Evolutionary conservation across 768 basidiomycete species (phyloP), one percentile per base, ranked within the genome.

Genomic region (Mycena amicta): DNA sequence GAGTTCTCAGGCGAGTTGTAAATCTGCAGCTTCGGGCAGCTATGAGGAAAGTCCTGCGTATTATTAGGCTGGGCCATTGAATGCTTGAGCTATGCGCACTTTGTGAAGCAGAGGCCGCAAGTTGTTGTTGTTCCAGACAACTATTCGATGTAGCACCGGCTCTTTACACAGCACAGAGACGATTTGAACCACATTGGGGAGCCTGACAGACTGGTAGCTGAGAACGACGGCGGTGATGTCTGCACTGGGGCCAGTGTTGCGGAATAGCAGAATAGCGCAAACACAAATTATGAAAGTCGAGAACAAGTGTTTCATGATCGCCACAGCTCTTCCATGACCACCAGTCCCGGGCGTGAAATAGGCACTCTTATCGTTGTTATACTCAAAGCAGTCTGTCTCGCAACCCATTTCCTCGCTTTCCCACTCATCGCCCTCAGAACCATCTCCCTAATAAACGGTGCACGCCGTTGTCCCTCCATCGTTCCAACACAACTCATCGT

Each of bases 291-390:
- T 49, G 22, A 28, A 5, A 12, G 47, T 49, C 22, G 47, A 27
- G 47, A 49, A n/a, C 47, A 25, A 23, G 22, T n/a, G 43, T 13
- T 45, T 45, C 43, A 45, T 45, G 43, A 28, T 22, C 26, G 47
- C 22, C 6, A 49, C 45, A 31, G 22, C 55, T 51, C 62, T 39
- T 50, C 46, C 62, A 68, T 89, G 90, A 87, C 77, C 86, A 60
- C 72, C 80, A 59, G 75, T 82, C 54, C 80, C 87, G 57, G 83
- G 81, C 62, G 87, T n/a, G n/a, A 92, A 75, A 90, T 98, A 60
- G 96, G 95, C 33, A 98, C 95, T 20, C 85, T 98, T 72, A 88
- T 98, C 63, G 91, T 89, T 50, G 93, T 98, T 67, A 85, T 98
- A 33, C 83, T 96, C 62, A 93, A 95, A 79, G 95, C 93, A 68